Evolutionary conservation across 164 flowering plant species (phyloP), one percentile per base, ranked within the genome.

Genomic region (Nelumbo lutea): DNA sequence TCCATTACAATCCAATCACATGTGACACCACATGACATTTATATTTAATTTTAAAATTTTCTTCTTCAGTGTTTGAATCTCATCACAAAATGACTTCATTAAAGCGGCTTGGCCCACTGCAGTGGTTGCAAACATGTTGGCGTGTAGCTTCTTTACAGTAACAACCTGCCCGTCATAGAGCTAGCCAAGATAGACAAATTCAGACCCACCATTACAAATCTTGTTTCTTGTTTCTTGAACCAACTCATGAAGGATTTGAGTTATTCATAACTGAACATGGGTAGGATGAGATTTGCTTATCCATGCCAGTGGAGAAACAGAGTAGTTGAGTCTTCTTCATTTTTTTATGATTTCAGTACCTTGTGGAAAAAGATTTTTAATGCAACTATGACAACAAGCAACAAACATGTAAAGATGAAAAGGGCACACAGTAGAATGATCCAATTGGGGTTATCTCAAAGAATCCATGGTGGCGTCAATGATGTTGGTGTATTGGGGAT

Each of bases 171-270:
- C 85, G 62, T 90, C 91, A 14, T 2, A 1, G 42, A 94, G 86
- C 39, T 84, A 87, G 8, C 90, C 97, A 4, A 91, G 53, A 62
- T 78, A 94, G 1, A 94, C 98, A 0, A 93, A 87, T 1, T 97
- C 98, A 67, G 90, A 94, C n/a, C 97, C 98, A 0, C 98, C 98
- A 60, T 91, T 95, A 9, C 98, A 97, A 61, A 91, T 79, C 67
- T 90, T 91, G 46, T 94, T 84, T 56, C 81, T 87, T 1, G 85
- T 76, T 73, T 90, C 92, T 27, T 27, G 81, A 94, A 94, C 10
- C 58, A 52, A 50, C 87, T 85, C 13, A 97, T 90, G 13, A 95
- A 78, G 3, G 76, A 9, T n/a, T 90, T 90, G 8, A 94, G 91
- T 79, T 91, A 97, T 42, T 91, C 97, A 82, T 77, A 94, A 68